A percentile compares a stretch with the other conserved stretches of the same genome.
These are phyloP conservation scores for Phytophthora foliorum DNA, from an alignment of 352 stramenopile species.

Conservation along the genomic window DNA sequence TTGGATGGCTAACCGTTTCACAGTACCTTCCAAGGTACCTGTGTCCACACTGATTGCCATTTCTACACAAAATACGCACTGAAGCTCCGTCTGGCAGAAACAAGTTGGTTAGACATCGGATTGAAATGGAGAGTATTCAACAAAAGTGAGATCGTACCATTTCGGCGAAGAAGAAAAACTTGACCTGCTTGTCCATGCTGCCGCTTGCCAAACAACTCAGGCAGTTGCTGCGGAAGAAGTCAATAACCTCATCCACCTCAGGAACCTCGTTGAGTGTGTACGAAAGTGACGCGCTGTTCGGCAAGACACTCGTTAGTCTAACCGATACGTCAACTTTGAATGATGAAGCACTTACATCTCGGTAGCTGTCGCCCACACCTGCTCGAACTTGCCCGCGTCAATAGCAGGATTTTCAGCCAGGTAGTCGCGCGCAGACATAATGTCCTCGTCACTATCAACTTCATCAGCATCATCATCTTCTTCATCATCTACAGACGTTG, in stretches of 20 bases:
- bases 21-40: conserved; percentile 61
- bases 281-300: conserved; percentile 59
- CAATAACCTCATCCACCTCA: conserved; percentile 83
- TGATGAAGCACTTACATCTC: conserved; percentile 72
- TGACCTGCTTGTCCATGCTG: conserved; percentile 73
- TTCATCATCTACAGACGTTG: conserved; percentile 43
- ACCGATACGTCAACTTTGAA: background rate
- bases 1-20: conserved; percentile 81
- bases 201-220: conserved; percentile 86
- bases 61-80: conserved; percentile 88
- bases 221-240: conserved; percentile 70
- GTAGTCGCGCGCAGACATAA: conserved; percentile 78
- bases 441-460: conserved; percentile 55
- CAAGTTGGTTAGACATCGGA: conserved; percentile 12
- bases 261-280: conserved; percentile 61
- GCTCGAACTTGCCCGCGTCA: conserved; percentile 82
- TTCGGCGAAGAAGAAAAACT: conserved; percentile 91
- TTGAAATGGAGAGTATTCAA: background rate
- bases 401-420: conserved; percentile 66
- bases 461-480: conserved; percentile 50
- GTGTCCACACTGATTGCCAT: conserved; percentile 73
- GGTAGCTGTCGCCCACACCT: conserved; percentile 74
- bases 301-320: conserved; percentile 15
- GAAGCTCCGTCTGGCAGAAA: conserved; percentile 62
- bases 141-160: conserved; percentile 57